Evolutionary conservation across 129 eudicot genomes (phyloP).

Genomic region (Cynara cardunculus): DNA sequence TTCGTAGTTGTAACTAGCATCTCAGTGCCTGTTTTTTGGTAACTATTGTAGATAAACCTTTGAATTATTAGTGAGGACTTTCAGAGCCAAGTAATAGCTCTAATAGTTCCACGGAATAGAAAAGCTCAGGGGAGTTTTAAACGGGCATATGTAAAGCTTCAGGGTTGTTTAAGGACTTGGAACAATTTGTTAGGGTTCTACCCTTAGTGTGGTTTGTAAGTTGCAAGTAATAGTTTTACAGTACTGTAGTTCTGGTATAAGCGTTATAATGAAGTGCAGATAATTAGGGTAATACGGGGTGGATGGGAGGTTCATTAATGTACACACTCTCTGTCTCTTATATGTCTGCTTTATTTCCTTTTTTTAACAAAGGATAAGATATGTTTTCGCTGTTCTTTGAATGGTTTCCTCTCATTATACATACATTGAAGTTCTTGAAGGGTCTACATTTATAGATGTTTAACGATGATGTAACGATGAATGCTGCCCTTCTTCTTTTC

Average conservation of each 20-base stretch:
- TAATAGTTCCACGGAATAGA: background rate
- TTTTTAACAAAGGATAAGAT: background rate
- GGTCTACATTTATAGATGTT: background rate
- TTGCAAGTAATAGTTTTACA: background rate
- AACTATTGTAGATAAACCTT: background rate
- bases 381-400: background rate
- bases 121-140: background rate
- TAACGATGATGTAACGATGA: background rate
- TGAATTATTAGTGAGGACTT: background rate
- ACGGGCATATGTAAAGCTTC: background rate
- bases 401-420: background rate
- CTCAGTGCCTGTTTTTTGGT: background rate
- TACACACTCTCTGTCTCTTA: background rate
- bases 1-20: background rate
- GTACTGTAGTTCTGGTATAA: background rate
- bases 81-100: background rate
- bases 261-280: background rate
- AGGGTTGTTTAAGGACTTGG: background rate
- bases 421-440: background rate
- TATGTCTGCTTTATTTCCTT: background rate
- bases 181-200: background rate
- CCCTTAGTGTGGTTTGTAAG: background rate
- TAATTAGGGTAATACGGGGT: background rate
- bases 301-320: background rate
- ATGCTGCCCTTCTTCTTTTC: background rate